A percentile compares a stretch with the other conserved stretches of the same genome.
phyloP scores from a whole-genome alignment of 2,329 filamentous ascomycete genomes.

The Paraphaeosphaeria minitans region DNA sequence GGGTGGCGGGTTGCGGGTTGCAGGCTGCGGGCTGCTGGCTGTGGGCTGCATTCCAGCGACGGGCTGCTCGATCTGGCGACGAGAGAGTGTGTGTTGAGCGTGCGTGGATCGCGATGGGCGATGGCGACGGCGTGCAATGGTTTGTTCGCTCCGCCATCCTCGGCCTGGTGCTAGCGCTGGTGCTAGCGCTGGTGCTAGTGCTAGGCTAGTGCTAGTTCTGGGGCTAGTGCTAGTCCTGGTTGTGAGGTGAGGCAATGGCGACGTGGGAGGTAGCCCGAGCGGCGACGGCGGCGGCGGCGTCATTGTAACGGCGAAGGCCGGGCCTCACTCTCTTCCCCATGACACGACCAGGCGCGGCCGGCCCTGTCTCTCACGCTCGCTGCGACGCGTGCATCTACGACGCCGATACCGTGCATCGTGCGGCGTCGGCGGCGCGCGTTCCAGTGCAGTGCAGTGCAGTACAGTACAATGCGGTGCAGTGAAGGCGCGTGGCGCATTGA shows the following conservation, averaged over 20 bases:
- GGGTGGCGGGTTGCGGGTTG: not conserved
- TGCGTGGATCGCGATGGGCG: not conserved
- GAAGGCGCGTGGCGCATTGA: conserved; percentile 6
- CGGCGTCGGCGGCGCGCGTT: not conserved
- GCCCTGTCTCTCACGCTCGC: not conserved
- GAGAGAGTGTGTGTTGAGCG: not conserved
- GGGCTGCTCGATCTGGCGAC: not conserved
- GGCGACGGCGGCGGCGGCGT: conserved; percentile 1
- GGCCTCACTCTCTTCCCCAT: not conserved
- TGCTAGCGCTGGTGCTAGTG: too few relatives aligned
- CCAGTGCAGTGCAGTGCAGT: too few relatives aligned
- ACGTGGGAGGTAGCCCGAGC: conserved; percentile 3
- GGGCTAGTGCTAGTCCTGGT: too few relatives aligned
- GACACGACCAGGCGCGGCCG: not conserved
- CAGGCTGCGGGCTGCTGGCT: too few relatives aligned
- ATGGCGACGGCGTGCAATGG: too few relatives aligned
- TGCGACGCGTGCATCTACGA: not conserved
- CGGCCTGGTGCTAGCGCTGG: too few relatives aligned
- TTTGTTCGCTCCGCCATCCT: too few relatives aligned
- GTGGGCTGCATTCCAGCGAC: conserved; percentile 1
- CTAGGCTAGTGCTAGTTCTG: not conserved
- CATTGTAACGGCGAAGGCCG: conserved; percentile 4
- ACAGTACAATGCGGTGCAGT: not conserved
- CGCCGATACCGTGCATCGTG: too few relatives aligned
- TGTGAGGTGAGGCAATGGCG: not conserved